Percentiles rank a stretch among this genome's conserved stretches.
Evolutionary conservation across 2,329 filamentous ascomycete genomes (phyloP).

Genomic region (Ilyonectria mors-panacis): DNA sequence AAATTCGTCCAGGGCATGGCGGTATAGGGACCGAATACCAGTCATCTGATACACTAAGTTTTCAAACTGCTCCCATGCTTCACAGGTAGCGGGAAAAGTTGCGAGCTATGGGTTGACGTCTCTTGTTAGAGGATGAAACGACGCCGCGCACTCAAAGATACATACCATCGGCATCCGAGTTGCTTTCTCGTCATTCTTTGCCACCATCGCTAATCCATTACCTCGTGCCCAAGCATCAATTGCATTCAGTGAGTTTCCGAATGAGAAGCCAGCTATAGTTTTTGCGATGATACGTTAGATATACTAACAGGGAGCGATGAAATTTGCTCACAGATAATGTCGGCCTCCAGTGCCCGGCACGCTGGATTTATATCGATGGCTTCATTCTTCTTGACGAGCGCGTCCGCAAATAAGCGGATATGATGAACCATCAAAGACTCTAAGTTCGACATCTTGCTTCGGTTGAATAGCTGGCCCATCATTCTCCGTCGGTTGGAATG

Average conservation of each 20-base stretch:
- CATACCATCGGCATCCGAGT: slow-evolving; percentile 49
- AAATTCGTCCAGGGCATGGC: slow-evolving; percentile 23
- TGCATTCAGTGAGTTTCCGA: slow-evolving; percentile 43
- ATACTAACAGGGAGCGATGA: neutral
- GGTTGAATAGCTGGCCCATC: slow-evolving; percentile 48
- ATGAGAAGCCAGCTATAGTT: slow-evolving; percentile 45
- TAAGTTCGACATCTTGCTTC: slow-evolving; percentile 45
- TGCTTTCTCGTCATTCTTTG: slow-evolving; percentile 50
- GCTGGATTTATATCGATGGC: slow-evolving; percentile 17
- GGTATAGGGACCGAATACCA: slow-evolving; percentile 21
- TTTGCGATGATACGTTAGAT: neutral
- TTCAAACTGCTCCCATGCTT: slow-evolving; percentile 27
- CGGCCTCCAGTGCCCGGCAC: slow-evolving; percentile 34
- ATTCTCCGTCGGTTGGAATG: slow-evolving; percentile 48
- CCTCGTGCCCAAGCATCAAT: slow-evolving; percentile 43
- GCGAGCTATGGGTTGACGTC: slow-evolving; percentile 10
- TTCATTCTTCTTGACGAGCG: neutral
- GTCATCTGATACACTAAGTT: neutral
- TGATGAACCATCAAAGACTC: slow-evolving; percentile 45
- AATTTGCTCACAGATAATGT: slow-evolving; percentile 35
- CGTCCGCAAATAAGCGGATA: slow-evolving; percentile 34
- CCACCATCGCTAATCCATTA: slow-evolving; percentile 41
- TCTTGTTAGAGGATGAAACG: neutral
- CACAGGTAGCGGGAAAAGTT: slow-evolving; percentile 27
- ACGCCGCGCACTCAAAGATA: neutral